Evolutionary conservation across 495 filamentous ascomycete species (phyloP), one percentile per base, ranked within the genome.

Genomic region (Penicillium desertorum): DNA sequence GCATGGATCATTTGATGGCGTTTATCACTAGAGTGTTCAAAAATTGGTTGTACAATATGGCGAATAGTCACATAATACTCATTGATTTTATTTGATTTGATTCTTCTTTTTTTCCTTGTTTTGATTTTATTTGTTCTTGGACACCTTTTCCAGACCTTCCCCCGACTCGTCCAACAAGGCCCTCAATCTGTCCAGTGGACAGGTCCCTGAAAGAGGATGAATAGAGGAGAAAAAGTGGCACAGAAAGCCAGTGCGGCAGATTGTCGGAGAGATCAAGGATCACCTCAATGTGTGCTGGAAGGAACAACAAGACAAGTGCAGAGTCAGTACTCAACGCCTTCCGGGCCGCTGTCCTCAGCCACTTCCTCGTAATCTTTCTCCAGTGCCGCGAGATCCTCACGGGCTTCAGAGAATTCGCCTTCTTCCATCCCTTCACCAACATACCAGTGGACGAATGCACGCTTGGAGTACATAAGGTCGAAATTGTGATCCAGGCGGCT

Each of bases 381-480:
- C 32, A 96, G 81, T 50, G 91, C 91, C 53, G 91, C 91, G 54
- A 96, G 78, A 70, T 96, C 91, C 80, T 96, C 91, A 52, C 91
- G 84, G 45, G 91, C 91, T 79, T 96, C 91, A 55, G 84, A 87
- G 77, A 96, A 96, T 76, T 96, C 91, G 62, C 91, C 91, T 71
- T 96, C 91, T 79, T 96, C 91, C 91, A 96, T 96, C 76, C 91
- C 91, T 76, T 96, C 91, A 65, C 91, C 91, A 45, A 96, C 91
- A 67, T 96, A 96, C 91, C 91, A 96, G 75, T 96, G 91, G 16
- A 96, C 91, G 68, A 96, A 96, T 42, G 91, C 91, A 65, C 91
- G 89, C 84, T 96, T 96, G 77, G 84, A 89, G 80, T 96, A 95
- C 91, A 96, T 96, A 61, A 96, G 88, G 65, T 96, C 91, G 76